These are phyloP conservation scores for Onygena corvina DNA, from an alignment of 2,329 filamentous ascomycete species.

Conservation along the genomic window DNA sequence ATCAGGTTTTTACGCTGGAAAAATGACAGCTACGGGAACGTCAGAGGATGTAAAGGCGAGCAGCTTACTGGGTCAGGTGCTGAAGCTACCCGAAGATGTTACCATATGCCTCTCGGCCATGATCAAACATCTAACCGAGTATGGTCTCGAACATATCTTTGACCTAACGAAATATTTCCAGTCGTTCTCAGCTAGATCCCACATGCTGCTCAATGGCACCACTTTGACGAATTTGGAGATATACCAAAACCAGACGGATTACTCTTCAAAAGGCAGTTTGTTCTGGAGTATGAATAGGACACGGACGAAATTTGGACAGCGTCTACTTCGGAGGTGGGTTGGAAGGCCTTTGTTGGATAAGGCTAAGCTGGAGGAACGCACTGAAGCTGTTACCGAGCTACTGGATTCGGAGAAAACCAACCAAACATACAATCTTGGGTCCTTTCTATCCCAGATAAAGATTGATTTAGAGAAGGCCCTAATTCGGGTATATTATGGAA, in stretches of 20 bases:
- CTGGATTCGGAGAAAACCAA: conserved; percentile 54
- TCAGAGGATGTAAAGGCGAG: conserved; percentile 46
- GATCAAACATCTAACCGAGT: conserved; percentile 86
- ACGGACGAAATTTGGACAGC: conserved; percentile 73
- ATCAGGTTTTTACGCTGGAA: conserved; percentile 81
- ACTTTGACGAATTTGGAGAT: conserved; percentile 89
- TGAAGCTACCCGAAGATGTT: conserved; percentile 71
- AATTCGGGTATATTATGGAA: conserved; percentile 94
- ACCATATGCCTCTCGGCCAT: conserved; percentile 90
- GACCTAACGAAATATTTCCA: conserved; percentile 95
- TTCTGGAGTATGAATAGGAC: conserved; percentile 96
- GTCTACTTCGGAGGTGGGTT: conserved; percentile 87
- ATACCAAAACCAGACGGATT: conserved; percentile 87
- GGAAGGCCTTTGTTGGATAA: conserved; percentile 77
- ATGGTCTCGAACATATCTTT: conserved; percentile 89
- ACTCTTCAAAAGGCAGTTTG: conserved; percentile 71
- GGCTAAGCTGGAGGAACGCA: conserved; percentile 59
- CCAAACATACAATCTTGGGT: conserved; percentile 61
- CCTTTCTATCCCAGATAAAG: conserved; percentile 57
- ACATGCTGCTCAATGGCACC: conserved; percentile 94
- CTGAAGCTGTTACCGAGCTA: conserved; percentile 77
- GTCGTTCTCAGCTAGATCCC: conserved; percentile 81
- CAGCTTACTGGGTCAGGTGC: conserved; percentile 68
- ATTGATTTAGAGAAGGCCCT: conserved; percentile 84
- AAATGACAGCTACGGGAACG: conserved; percentile 52